phyloP scores from a whole-genome alignment of 192 early-diverging fungal species.

The Umbelopsis sp. region DNA sequence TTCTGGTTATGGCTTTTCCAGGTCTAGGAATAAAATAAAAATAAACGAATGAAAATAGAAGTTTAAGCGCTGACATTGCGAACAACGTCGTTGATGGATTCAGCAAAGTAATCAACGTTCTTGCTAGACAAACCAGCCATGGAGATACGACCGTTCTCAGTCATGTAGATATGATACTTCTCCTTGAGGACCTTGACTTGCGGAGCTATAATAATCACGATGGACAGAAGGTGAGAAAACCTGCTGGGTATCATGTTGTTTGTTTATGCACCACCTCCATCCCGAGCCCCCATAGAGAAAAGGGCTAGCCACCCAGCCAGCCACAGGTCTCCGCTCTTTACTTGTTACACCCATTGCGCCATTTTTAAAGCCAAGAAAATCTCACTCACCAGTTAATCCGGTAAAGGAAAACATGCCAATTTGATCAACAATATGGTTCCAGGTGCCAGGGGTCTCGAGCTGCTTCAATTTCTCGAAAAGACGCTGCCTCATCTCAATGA shows the following conservation, averaged over 20 bases:
- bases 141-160: constrained; percentile 92
- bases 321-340: not conserved
- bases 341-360: not conserved
- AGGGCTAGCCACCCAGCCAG: too few relatives aligned
- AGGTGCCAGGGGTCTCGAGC: constrained; percentile 87
- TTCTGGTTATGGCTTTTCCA: not conserved
- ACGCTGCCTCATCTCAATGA: constrained; percentile 83
- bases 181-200: constrained; percentile 83
- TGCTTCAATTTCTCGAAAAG: constrained; percentile 67
- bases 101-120: constrained; percentile 91
- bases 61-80: constrained; percentile 58
- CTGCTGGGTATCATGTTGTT: too few relatives aligned
- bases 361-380: not conserved
- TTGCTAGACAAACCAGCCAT: constrained; percentile 90
- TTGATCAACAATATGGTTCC: constrained; percentile 95
- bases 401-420: constrained; percentile 99
- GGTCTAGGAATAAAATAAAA: not conserved
- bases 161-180: constrained; percentile 93
- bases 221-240: not conserved
- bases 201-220: constrained; percentile 27
- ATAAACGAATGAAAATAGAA: not conserved
- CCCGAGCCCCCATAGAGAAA: not conserved
- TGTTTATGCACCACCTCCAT: not conserved
- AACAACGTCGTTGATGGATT: constrained; percentile 89
- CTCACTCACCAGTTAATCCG: constrained; percentile 66